Conservation (phyloP, 495 filamentous ascomycete genomes). For the Choiromyces venosus region DNA sequence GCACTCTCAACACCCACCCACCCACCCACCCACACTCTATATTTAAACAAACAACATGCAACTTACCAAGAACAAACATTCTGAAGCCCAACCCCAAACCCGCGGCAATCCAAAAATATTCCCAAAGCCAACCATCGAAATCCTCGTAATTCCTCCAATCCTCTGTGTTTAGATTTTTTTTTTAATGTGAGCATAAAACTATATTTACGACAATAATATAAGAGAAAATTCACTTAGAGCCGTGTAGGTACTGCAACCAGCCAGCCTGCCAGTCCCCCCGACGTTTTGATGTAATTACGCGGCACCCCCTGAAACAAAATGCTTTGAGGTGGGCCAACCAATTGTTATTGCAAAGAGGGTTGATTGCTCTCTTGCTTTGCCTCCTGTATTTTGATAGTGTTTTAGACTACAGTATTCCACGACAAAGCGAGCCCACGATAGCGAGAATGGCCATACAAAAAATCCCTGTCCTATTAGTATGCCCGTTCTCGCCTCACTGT, state of each 20-base stretch:
- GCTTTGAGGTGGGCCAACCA: neutral
- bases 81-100: neutral
- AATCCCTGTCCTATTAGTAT: too few relatives aligned
- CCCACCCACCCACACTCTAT: neutral
- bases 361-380: neutral
- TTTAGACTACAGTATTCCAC: too few relatives aligned
- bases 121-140: neutral
- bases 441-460: too few relatives aligned
- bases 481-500: too few relatives aligned
- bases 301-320: neutral
- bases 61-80: neutral
- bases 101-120: neutral
- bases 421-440: too few relatives aligned
- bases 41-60: neutral
- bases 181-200: neutral
- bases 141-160: neutral
- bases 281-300: neutral
- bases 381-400: neutral
- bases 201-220: neutral
- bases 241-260: too few relatives aligned
- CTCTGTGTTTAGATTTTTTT: neutral
- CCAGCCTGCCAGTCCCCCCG: neutral
- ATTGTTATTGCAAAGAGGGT: neutral
- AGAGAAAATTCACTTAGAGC: neutral
- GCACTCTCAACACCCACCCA: too few relatives aligned